phyloP scores from a whole-genome alignment of 179 eudicot species.

The Nepenthes alata region DNA sequence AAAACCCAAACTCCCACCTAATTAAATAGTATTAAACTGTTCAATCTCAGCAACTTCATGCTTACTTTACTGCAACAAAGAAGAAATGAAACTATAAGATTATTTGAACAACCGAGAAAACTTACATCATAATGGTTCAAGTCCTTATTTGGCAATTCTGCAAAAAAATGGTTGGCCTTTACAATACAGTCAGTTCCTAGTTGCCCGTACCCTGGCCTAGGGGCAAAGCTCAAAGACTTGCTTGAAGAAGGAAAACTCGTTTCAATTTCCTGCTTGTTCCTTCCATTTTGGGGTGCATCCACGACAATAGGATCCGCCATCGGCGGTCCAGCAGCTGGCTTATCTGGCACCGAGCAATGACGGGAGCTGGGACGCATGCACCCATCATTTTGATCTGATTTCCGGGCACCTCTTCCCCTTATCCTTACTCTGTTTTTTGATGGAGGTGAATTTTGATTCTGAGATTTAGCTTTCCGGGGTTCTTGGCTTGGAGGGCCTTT shows the following conservation, averaged over 20 bases:
- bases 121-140: slow-evolving; percentile 64
- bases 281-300: slow-evolving; percentile 13
- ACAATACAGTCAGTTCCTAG: slow-evolving; percentile 51
- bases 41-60: too few relatives aligned
- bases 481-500: slow-evolving; percentile 30
- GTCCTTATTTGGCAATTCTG: slow-evolving; percentile 61
- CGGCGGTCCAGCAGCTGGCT: slow-evolving; percentile 7
- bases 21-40: too few relatives aligned
- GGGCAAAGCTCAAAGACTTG: slow-evolving; percentile 40
- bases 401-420: slow-evolving; percentile 50
- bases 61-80: too few relatives aligned
- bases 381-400: slow-evolving; percentile 37
- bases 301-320: slow-evolving; percentile 2
- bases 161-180: slow-evolving; percentile 64
- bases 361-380: slow-evolving; percentile 42
- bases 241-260: slow-evolving; percentile 44
- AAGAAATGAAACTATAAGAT: too few relatives aligned
- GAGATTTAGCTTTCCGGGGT: slow-evolving; percentile 18
- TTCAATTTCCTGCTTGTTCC: slow-evolving; percentile 14
- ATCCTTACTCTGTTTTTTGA: slow-evolving; percentile 47
- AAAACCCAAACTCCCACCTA: background rate
- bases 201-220: slow-evolving; percentile 53
- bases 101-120: background rate
- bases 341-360: slow-evolving; percentile 31
- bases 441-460: slow-evolving; percentile 30